Conservation (phyloP, 2,329 filamentous ascomycete genomes). For the Scedosporium boydii region DNA sequence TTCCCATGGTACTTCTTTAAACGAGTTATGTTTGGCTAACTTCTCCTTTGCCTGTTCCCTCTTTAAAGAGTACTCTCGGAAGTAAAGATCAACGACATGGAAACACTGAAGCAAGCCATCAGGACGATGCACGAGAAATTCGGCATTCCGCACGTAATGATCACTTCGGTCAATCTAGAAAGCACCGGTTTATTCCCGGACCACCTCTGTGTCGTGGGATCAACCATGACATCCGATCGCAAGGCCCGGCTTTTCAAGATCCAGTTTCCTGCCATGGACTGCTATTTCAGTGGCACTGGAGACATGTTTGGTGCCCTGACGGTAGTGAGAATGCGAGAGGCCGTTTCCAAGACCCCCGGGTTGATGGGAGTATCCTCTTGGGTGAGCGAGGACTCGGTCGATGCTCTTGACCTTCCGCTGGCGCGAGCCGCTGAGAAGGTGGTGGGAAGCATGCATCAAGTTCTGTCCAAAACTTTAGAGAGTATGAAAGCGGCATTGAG, state of each 20-base stretch:
- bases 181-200: slow-evolving; percentile 36
- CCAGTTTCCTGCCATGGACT: slow-evolving; percentile 76
- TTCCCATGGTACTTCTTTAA: slow-evolving; percentile 8
- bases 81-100: slow-evolving; percentile 70
- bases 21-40: slow-evolving; percentile 1
- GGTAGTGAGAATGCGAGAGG: slow-evolving; percentile 79
- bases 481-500: slow-evolving; percentile 43
- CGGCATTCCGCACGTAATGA: slow-evolving; percentile 76
- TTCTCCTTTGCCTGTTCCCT: neutral
- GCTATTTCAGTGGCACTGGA: slow-evolving; percentile 92
- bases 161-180: slow-evolving; percentile 75
- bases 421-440: slow-evolving; percentile 80
- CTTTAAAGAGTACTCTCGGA: slow-evolving; percentile 65
- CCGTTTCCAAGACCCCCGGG: slow-evolving; percentile 37
- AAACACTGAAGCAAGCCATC: slow-evolving; percentile 64
- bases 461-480: slow-evolving; percentile 60
- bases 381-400: slow-evolving; percentile 66
- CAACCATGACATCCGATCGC: slow-evolving; percentile 54
- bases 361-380: slow-evolving; percentile 54
- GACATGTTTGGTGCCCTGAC: slow-evolving; percentile 97
- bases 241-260: slow-evolving; percentile 79
- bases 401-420: slow-evolving; percentile 64
- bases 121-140: slow-evolving; percentile 67
- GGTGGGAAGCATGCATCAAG: slow-evolving; percentile 82
- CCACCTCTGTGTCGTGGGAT: slow-evolving; percentile 66